phyloP scores from a whole-genome alignment of 2,329 filamentous ascomycete species.

The Exophiala bonariae region DNA sequence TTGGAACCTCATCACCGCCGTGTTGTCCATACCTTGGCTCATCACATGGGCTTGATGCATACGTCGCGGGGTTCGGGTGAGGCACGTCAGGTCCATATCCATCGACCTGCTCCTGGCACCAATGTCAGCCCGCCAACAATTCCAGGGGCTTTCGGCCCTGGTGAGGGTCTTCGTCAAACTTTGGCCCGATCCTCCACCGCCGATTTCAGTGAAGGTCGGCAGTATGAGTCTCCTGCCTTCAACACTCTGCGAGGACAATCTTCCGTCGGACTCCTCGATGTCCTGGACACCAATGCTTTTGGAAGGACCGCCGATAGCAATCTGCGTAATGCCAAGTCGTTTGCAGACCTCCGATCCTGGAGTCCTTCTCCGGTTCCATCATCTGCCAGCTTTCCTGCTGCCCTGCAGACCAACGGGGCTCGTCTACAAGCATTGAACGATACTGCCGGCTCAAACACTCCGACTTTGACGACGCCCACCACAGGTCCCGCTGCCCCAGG shows the following conservation, averaged over 20 bases:
- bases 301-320: constrained; percentile 66
- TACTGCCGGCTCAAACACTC: constrained; percentile 62
- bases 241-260: constrained; percentile 66
- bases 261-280: constrained; percentile 76
- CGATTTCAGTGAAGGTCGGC: constrained; percentile 83
- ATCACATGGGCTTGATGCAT: constrained; percentile 91
- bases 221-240: constrained; percentile 70
- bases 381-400: constrained; percentile 79
- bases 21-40: constrained; percentile 88
- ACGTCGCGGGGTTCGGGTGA: constrained; percentile 86
- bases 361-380: constrained; percentile 91
- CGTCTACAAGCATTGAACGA: constrained; percentile 60
- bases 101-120: constrained; percentile 52
- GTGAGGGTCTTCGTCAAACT: constrained; percentile 77
- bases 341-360: constrained; percentile 91
- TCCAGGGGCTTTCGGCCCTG: constrained; percentile 53
- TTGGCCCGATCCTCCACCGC: constrained; percentile 95
- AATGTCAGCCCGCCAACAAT: constrained; percentile 61
- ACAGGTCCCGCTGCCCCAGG: constrained; percentile 49
- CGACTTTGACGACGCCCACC: constrained; percentile 63
- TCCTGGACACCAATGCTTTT: constrained; percentile 71
- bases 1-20: constrained; percentile 82
- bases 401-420: constrained; percentile 62
- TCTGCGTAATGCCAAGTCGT: constrained; percentile 91
- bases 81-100: constrained; percentile 86